These are phyloP conservation scores for Phyllosticta citribraziliensis DNA, from an alignment of 2,329 filamentous ascomycete species.

Conservation along the genomic window DNA sequence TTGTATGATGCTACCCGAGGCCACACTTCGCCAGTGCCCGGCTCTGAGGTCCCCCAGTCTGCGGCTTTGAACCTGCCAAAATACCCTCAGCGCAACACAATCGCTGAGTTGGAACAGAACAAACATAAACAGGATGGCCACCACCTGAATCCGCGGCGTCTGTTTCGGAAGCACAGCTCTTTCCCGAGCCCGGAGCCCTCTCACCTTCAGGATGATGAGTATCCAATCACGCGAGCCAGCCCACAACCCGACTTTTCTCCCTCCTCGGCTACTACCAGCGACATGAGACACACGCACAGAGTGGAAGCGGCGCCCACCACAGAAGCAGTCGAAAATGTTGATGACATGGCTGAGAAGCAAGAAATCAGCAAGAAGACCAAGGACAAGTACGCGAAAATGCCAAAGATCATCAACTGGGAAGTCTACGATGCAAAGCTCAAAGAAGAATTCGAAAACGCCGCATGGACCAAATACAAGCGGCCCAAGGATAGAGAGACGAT, in stretches of 20 bases:
- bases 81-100: too few relatives aligned
- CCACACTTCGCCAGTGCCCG: too few relatives aligned
- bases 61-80: too few relatives aligned
- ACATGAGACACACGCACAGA: background rate
- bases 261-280: background rate
- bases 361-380: background rate
- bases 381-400: conserved; percentile 7
- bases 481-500: conserved; percentile 78
- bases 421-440: conserved; percentile 14
- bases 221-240: conserved; percentile 13
- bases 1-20: background rate
- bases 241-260: background rate
- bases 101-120: too few relatives aligned
- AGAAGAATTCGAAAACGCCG: conserved; percentile 29
- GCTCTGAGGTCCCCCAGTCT: too few relatives aligned
- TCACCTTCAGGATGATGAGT: conserved; percentile 19
- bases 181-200: conserved; percentile 8
- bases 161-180: conserved; percentile 1
- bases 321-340: background rate
- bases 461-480: conserved; percentile 77
- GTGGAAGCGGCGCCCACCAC: background rate
- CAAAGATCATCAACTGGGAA: conserved; percentile 13
- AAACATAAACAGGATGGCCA: background rate
- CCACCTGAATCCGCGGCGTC: conserved; percentile 4
- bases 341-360: background rate